Evolutionary conservation across 208 protist genomes (phyloP).

Genomic region (Trypanosoma mega): DNA sequence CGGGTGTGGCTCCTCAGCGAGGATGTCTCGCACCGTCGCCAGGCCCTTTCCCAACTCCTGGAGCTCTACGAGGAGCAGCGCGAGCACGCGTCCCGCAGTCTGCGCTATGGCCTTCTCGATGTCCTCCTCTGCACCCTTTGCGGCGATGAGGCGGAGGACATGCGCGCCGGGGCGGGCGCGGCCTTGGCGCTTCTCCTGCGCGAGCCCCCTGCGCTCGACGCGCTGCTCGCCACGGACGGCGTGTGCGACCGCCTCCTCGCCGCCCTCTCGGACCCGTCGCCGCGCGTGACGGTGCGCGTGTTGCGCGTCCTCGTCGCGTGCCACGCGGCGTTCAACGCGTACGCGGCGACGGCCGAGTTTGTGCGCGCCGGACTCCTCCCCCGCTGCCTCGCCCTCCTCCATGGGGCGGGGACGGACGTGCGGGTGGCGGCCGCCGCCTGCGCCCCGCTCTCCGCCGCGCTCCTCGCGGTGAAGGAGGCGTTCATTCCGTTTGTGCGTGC

Average conservation of each 20-base stretch:
- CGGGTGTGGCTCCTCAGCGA: conserved; percentile 67
- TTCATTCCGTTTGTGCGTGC: conserved; percentile 52
- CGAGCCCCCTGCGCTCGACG: conserved; percentile 44
- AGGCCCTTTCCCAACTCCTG: conserved; percentile 65
- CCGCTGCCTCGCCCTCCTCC: conserved; percentile 38
- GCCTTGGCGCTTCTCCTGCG: conserved; percentile 64
- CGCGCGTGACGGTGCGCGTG: conserved; percentile 56
- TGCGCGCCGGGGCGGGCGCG: conserved; percentile 59
- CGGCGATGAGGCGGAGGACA: conserved; percentile 52
- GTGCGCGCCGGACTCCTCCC: conserved; percentile 42
- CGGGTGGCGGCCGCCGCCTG: conserved; percentile 58
- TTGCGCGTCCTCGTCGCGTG: conserved; percentile 62
- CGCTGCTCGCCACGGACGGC: conserved; percentile 41
- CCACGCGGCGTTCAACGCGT: conserved; percentile 62
- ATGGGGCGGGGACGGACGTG: conserved; percentile 26
- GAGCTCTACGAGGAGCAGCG: conserved; percentile 71
- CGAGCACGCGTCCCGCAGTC: conserved; percentile 57
- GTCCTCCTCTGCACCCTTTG: conserved; percentile 55
- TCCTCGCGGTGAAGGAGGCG: conserved; percentile 78
- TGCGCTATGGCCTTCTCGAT: conserved; percentile 51
- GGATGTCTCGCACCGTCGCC: conserved; percentile 39
- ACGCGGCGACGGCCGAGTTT: conserved; percentile 46
- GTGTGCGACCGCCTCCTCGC: conserved; percentile 31
- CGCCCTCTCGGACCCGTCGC: conserved; percentile 42
- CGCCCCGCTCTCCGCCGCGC: conserved; percentile 33